phyloP scores from a whole-genome alignment of 1,139 yeast genomes.

The Pichia sp. region DNA sequence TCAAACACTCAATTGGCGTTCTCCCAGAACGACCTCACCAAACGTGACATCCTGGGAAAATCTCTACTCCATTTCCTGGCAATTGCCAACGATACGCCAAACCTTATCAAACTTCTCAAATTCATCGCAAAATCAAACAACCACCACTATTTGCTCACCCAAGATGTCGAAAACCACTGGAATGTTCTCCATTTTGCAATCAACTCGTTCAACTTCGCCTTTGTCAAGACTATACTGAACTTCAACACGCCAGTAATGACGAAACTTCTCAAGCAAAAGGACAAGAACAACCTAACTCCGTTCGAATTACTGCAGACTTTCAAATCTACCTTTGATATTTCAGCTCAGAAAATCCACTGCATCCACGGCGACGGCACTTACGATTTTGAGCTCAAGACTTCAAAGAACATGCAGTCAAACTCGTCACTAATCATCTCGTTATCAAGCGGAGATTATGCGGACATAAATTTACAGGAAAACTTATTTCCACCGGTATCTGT shows the following conservation, averaged over 20 bases:
- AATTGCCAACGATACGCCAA: slow-evolving; percentile 48
- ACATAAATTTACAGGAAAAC: not conserved
- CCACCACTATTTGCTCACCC: slow-evolving; percentile 36
- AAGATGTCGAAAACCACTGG: slow-evolving; percentile 83
- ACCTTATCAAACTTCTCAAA: slow-evolving; percentile 46
- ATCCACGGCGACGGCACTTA: slow-evolving; percentile 14
- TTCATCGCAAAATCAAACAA: slow-evolving; percentile 39
- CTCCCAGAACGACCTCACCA: slow-evolving; percentile 42
- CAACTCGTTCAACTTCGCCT: slow-evolving; percentile 54
- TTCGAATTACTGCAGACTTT: slow-evolving; percentile 46
- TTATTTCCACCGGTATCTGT: slow-evolving; percentile 12
- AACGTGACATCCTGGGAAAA: slow-evolving; percentile 74
- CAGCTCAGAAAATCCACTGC: not conserved
- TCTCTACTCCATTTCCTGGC: slow-evolving; percentile 61
- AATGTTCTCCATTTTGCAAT: slow-evolving; percentile 74
- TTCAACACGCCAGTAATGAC: slow-evolving; percentile 26
- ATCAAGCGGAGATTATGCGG: slow-evolving; percentile 11
- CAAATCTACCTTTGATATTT: slow-evolving; percentile 6
- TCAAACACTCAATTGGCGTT: slow-evolving; percentile 31
- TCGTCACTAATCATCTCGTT: slow-evolving; percentile 6
- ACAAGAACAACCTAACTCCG: slow-evolving; percentile 66
- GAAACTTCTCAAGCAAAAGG: slow-evolving; percentile 56
- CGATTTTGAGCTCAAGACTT: not conserved
- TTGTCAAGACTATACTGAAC: slow-evolving; percentile 49
- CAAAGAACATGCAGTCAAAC: not conserved